Conservation (phyloP, 73 alveolate species). For the Tetrahymena thermophila region DNA sequence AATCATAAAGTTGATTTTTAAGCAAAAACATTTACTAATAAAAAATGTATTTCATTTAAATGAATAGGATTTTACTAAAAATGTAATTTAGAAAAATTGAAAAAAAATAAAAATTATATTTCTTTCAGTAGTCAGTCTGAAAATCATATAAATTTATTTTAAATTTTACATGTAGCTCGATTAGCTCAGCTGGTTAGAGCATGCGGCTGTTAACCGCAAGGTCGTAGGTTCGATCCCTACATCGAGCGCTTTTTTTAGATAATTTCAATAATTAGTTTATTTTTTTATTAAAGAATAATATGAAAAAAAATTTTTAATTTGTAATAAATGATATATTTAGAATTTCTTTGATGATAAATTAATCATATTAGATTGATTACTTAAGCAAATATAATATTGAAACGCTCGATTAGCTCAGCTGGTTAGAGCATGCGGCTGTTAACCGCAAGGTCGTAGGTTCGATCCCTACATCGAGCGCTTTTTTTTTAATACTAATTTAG, state of each 20-base stretch:
- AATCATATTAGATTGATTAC: not conserved
- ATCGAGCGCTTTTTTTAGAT: not conserved
- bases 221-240: slow-evolving; percentile 6
- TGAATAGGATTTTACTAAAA: too few species aligned
- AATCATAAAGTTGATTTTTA: too few species aligned
- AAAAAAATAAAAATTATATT: too few species aligned
- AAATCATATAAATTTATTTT: not conserved
- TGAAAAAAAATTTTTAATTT: not conserved
- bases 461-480: slow-evolving; percentile 6
- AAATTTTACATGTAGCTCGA: not conserved
- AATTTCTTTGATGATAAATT: not conserved
- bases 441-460: slow-evolving; percentile 6
- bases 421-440: slow-evolving; percentile 6
- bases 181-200: slow-evolving; percentile 5
- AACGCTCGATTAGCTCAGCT: slow-evolving; percentile 1
- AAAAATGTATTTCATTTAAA: too few species aligned
- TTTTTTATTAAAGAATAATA: not conserved
- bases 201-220: slow-evolving; percentile 6
- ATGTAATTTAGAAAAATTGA: too few species aligned
- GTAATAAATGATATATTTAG: not conserved
- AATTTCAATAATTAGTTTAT: too few species aligned
- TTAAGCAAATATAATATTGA: not conserved
- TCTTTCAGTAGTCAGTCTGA: not conserved
- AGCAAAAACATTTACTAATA: too few species aligned
- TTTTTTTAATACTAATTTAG: not conserved